These are phyloP conservation scores for Reticulascus tulasneorum DNA, from an alignment of 2,329 filamentous ascomycete genomes.

Conservation along the genomic window DNA sequence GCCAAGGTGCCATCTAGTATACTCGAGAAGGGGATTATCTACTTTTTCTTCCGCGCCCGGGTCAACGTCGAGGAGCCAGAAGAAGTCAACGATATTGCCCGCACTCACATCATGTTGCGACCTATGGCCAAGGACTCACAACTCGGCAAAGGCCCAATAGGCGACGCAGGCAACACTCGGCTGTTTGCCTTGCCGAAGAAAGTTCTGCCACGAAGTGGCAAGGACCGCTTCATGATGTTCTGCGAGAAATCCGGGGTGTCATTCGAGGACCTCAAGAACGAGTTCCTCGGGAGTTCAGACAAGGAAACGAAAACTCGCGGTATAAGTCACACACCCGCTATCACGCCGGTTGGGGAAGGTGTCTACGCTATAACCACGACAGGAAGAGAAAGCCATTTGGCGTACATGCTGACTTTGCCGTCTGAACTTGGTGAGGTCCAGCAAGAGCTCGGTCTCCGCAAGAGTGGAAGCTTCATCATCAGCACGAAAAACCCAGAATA, in stretches of 20 bases:
- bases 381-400: constrained; percentile 69
- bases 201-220: constrained; percentile 63
- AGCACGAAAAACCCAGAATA: constrained; percentile 76
- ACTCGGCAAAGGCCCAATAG: constrained; percentile 48
- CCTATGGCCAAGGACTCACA: constrained; percentile 69
- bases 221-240: constrained; percentile 75
- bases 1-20: constrained; percentile 40
- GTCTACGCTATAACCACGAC: constrained; percentile 78
- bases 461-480: constrained; percentile 72
- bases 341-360: constrained; percentile 76
- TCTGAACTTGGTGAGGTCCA: constrained; percentile 67
- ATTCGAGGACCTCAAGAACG: constrained; percentile 67
- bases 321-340: constrained; percentile 62
- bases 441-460: constrained; percentile 65
- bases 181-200: constrained; percentile 83
- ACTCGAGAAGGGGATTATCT: constrained; percentile 83
- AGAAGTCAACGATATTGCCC: constrained; percentile 67
- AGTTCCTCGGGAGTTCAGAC: constrained; percentile 62
- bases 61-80: constrained; percentile 70
- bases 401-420: constrained; percentile 75
- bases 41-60: constrained; percentile 82
- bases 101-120: constrained; percentile 75
- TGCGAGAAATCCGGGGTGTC: constrained; percentile 69
- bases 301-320: constrained; percentile 76
- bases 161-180: constrained; percentile 58